These are phyloP conservation scores for Penicillium riverlandense DNA, from an alignment of 495 filamentous ascomycete genomes.

Conservation along the genomic window DNA sequence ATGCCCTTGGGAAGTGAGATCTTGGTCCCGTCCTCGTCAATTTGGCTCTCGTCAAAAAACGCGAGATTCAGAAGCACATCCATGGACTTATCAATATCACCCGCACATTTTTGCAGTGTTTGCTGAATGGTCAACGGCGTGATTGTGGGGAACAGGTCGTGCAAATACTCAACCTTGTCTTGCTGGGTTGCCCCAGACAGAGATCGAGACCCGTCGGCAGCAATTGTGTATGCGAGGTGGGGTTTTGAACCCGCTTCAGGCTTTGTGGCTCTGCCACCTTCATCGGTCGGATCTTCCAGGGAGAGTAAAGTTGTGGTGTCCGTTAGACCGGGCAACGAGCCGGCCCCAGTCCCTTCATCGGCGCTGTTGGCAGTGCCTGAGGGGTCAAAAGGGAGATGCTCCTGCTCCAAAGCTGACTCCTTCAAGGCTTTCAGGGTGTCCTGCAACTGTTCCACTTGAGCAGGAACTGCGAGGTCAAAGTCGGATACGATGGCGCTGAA, in stretches of 20 bases:
- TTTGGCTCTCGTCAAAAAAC: conserved; percentile 56
- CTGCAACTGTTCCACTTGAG: conserved; percentile 45
- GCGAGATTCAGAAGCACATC: conserved; percentile 75
- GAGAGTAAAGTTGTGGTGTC: too few species aligned
- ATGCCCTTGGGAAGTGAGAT: conserved; percentile 57
- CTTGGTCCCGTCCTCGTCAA: conserved; percentile 27
- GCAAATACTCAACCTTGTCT: conserved; percentile 49
- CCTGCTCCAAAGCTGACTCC: conserved; percentile 52
- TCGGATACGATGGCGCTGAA: conserved; percentile 61
- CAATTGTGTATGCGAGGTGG: conserved; percentile 23
- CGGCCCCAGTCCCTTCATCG: too few species aligned
- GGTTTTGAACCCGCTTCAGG: not conserved
- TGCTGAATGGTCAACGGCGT: conserved; percentile 55
- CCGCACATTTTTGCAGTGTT: conserved; percentile 55
- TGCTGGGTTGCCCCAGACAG: conserved; percentile 46
- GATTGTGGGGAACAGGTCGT: conserved; percentile 63
- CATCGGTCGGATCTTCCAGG: too few species aligned
- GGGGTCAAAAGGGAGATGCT: conserved; percentile 68
- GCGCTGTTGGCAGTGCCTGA: conserved; percentile 45
- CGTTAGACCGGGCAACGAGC: too few species aligned
- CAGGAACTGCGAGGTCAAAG: conserved; percentile 45
- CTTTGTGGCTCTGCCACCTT: not conserved
- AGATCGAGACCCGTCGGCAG: conserved; percentile 22
- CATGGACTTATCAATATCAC: conserved; percentile 60
- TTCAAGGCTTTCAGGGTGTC: conserved; percentile 52